A percentile compares a stretch with the other conserved stretches of the same genome.
Evolutionary conservation across 2,329 filamentous ascomycete species (phyloP).

Genomic region (Leptodontidium sp.): DNA sequence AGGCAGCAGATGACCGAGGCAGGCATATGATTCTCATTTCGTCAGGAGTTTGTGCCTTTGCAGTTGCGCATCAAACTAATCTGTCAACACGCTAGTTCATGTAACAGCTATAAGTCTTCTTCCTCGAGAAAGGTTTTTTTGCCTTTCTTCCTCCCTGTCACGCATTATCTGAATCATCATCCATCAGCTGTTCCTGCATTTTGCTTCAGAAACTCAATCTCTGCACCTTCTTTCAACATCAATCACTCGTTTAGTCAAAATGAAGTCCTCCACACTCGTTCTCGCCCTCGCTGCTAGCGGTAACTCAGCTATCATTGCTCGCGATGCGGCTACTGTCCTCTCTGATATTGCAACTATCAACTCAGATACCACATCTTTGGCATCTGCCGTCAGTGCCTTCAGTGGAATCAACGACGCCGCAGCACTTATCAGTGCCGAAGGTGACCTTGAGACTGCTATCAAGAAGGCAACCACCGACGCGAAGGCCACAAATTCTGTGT

Average conservation of each 20-base stretch:
- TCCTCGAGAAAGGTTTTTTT: neutral
- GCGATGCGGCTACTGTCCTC: neutral
- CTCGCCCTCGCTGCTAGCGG: neutral
- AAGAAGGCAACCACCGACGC: slow-evolving; percentile 1
- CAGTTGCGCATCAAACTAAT: too few relatives aligned
- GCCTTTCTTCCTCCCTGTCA: neutral
- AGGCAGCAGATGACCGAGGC: neutral
- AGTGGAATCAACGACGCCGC: neutral
- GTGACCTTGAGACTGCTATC: neutral
- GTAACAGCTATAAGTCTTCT: neutral
- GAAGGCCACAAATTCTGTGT: neutral
- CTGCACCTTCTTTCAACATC: neutral
- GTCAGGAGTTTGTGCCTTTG: neutral
- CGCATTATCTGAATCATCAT: neutral
- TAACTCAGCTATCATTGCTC: neutral
- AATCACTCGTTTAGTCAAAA: neutral
- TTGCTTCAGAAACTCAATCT: neutral
- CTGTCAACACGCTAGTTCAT: neutral
- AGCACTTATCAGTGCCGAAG: neutral
- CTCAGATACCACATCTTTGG: neutral
- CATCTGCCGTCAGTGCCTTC: neutral
- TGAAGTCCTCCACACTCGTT: slow-evolving; percentile 1
- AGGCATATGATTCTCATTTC: neutral
- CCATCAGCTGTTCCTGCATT: neutral
- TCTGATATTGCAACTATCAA: neutral